Evolutionary conservation across 179 eudicot species (phyloP), one percentile per base, ranked within the genome.

Genomic region (Beta macrorhiza): DNA sequence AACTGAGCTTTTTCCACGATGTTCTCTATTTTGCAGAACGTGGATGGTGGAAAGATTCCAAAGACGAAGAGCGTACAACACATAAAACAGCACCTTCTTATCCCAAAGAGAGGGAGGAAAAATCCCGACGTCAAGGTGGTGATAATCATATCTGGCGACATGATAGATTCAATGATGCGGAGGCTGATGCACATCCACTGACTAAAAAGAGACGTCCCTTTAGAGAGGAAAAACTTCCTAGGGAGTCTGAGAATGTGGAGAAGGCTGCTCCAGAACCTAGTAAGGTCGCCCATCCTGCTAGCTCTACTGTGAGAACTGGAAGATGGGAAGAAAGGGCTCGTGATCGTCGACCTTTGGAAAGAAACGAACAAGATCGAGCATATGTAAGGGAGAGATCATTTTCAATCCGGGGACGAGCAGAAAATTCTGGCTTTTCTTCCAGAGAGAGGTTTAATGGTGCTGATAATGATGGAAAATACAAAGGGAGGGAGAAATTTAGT

Each of bases 191-290:
- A 57, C 86, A 79, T 44, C 93, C 85, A n/a, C 85, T 89, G 63
- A 74, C 82, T 47, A 90, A 86, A 85, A 95, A 90, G 81, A 89
- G 97, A 78, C 96, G 92, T 25, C 86, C 90, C 61, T 95, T 95
- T 75, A 89, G 92, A 53, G 98, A 94, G 89, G 89, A 90, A 81
- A 95, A 95, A 85, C 77, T 81, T 32, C 87, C 90, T 4, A 73
- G 25, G 5, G 87, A 88, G 79, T 29, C 91, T 53, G 83, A 88
- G 76, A 82, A 77, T 44, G 59, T 8, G 9, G 75, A 65, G 19
- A 75, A 84, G 67, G 74, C 78, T 62, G 85, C 73, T 20, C 49
- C 81, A 14, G 89, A 88, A 17, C 76, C 84, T 78, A 72, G 29
- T 37, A 84, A 86, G 81, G 81, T 79, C 52, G 53, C 73, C 17